phyloP scores from a whole-genome alignment of 176 grass and related monocot genomes.

The Musa schizocarpa region DNA sequence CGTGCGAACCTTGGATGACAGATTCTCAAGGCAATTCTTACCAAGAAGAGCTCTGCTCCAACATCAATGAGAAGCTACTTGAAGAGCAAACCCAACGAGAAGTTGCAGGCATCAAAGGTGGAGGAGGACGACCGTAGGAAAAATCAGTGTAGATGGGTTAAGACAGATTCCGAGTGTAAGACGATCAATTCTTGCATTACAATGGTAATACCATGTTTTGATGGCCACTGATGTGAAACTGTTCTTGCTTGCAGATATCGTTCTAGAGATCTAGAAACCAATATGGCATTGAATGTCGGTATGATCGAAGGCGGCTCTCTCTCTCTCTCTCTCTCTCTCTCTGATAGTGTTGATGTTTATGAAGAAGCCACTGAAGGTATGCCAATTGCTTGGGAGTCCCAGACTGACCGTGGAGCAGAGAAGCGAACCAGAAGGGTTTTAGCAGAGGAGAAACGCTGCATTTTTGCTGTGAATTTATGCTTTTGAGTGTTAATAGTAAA shows the following conservation, averaged over 20 bases:
- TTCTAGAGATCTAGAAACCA: neutral
- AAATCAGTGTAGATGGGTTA: slow-evolving; percentile 51
- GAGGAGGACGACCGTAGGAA: slow-evolving; percentile 21
- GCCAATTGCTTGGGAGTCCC: too few relatives aligned
- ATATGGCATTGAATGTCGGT: neutral
- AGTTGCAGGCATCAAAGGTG: neutral
- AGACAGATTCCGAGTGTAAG: slow-evolving; percentile 93
- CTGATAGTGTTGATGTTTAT: neutral
- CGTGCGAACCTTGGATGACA: slow-evolving; percentile 1
- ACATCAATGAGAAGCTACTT: slow-evolving; percentile 30
- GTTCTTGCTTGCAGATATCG: slow-evolving; percentile 24
- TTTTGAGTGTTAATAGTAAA: too few relatives aligned
- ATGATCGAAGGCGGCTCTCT: neutral
- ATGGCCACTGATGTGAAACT: neutral
- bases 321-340: neutral
- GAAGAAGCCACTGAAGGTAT: neutral
- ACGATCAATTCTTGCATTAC: neutral
- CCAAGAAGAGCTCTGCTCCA: slow-evolving; percentile 29
- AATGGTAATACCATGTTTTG: neutral
- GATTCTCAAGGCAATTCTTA: slow-evolving; percentile 45
- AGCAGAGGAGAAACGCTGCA: too few relatives aligned
- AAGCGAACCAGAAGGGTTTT: too few relatives aligned
- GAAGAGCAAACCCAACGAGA: slow-evolving; percentile 39
- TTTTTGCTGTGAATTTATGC: too few relatives aligned
- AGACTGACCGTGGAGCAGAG: too few relatives aligned